These are phyloP conservation scores for Fragilaria crotonensis DNA, from an alignment of 108 stramenopile species.

Conservation along the genomic window DNA sequence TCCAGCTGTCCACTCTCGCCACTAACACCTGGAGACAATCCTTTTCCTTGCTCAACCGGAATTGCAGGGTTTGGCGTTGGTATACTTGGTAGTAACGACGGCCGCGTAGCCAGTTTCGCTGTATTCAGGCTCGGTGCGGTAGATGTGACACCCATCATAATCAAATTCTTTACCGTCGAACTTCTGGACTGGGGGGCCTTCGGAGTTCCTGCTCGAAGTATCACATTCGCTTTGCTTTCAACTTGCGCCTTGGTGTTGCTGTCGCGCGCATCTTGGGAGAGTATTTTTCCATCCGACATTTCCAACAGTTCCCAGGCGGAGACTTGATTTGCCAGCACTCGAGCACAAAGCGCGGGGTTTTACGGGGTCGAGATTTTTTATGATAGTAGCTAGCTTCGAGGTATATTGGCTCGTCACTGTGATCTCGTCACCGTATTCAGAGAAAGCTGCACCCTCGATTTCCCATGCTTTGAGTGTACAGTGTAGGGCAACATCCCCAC, in stretches of 20 bases:
- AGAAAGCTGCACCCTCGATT: conserved; percentile 50
- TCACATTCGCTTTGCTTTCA: conserved; percentile 29
- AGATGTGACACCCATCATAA: background rate
- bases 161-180: background rate
- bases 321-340: conserved; percentile 46
- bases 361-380: conserved; percentile 41
- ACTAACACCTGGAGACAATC: too few species aligned
- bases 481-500: conserved; percentile 4
- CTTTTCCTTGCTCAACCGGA: too few species aligned
- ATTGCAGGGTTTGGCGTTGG: too few species aligned
- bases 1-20: too few species aligned
- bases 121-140: background rate
- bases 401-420: conserved; percentile 30
- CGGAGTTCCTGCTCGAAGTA: conserved; percentile 8
- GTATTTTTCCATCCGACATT: conserved; percentile 57
- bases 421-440: conserved; percentile 14
- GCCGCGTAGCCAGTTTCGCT: too few species aligned
- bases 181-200: background rate
- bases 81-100: too few species aligned
- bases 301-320: conserved; percentile 27
- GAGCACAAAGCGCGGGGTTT: conserved; percentile 49
- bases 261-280: conserved; percentile 40
- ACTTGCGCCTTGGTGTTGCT: conserved; percentile 43
- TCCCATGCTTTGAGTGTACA: conserved; percentile 55
- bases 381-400: conserved; percentile 44